These are phyloP conservation scores for Helianthus annuus DNA, from an alignment of 129 eudicot species.

Conservation along the genomic window HanXRQr2.0-SUNRISE NC_035436.2:61394727-61395226, in stretches of 20 bases:
- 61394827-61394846: neutral
- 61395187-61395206: no score
- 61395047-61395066: slow-evolving; percentile 5
- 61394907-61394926: slow-evolving; percentile 68
- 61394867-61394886: slow-evolving; percentile 80
- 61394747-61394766: neutral
- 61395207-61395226: no score
- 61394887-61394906: slow-evolving; percentile 77
- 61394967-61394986: slow-evolving; percentile 80
- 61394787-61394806: neutral
- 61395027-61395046: neutral
- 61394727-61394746: neutral
- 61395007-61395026: neutral
- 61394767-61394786: neutral
- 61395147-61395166: no score
- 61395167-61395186: no score
- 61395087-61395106: no score
- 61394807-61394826: neutral
- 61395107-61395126: no score
- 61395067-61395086: no score
- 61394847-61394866: neutral
- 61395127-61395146: no score
- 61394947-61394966: slow-evolving; percentile 94
- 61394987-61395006: slow-evolving; percentile 42
- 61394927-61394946: slow-evolving; percentile 97